phyloP scores from a whole-genome alignment of 331 rosid species.

The Saraca asoca region DNA sequence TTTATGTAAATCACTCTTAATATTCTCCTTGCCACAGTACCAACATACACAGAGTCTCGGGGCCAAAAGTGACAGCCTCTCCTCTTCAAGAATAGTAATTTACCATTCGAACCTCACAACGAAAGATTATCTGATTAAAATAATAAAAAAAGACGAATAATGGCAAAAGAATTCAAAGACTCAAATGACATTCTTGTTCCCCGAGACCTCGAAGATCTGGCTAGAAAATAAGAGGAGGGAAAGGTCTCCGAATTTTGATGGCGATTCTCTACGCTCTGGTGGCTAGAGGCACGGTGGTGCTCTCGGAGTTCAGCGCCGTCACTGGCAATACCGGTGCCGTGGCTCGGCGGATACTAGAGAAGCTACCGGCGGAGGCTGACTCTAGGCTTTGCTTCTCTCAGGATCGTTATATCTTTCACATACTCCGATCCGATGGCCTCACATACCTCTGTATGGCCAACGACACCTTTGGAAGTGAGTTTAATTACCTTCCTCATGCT shows the following conservation, averaged over 20 bases:
- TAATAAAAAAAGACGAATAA: no score
- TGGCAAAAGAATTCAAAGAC: no score
- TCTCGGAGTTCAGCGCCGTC: slow-evolving; percentile 95
- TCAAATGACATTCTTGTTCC: background rate
- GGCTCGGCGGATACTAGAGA: slow-evolving; percentile 88
- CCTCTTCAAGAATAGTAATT: no score
- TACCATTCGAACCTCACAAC: no score
- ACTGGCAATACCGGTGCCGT: slow-evolving; percentile 92
- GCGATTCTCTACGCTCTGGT: slow-evolving; percentile 94
- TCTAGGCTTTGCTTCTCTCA: slow-evolving; percentile 95
- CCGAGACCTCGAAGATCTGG: slow-evolving; percentile 48
- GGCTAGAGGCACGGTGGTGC: slow-evolving; percentile 86
- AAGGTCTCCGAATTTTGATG: slow-evolving; percentile 45
- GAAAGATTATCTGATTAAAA: no score
- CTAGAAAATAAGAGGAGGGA: slow-evolving; percentile 18
- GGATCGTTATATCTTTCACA: slow-evolving; percentile 92
- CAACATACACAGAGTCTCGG: no score
- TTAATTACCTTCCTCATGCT: background rate
- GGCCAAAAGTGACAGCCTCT: no score
- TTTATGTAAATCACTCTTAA: no score
- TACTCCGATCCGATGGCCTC: slow-evolving; percentile 78
- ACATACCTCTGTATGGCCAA: slow-evolving; percentile 59
- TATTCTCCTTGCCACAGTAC: no score
- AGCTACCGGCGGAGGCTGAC: slow-evolving; percentile 83
- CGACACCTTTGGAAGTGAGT: background rate